phyloP scores from a whole-genome alignment of 768 basidiomycete species.

The Suillus luteus region DNA sequence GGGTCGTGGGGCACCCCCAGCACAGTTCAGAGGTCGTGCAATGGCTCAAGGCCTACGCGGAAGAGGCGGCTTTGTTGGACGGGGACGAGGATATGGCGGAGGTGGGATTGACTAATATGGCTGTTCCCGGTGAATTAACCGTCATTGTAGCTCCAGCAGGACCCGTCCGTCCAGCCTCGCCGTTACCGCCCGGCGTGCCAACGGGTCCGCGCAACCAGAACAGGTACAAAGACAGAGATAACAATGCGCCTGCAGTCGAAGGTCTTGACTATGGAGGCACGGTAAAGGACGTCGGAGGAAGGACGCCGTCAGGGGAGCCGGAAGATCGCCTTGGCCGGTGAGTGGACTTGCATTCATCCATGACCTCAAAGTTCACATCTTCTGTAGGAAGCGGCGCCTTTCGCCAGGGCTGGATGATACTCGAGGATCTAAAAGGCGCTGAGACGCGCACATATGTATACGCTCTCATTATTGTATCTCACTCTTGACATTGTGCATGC shows the following conservation, averaged over 20 bases:
- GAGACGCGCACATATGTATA: slow-evolving; percentile 39
- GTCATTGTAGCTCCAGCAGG: slow-evolving; percentile 41
- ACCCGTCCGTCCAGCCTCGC: slow-evolving; percentile 78
- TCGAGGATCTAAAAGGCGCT: slow-evolving; percentile 72
- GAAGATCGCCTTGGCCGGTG: slow-evolving; percentile 68
- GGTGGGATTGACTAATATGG: slow-evolving; percentile 31
- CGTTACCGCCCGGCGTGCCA: slow-evolving; percentile 83
- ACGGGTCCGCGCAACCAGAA: slow-evolving; percentile 88
- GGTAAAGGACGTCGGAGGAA: slow-evolving; percentile 42
- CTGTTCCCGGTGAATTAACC: background rate
- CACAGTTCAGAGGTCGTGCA: slow-evolving; percentile 45
- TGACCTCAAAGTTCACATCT: slow-evolving; percentile 7
- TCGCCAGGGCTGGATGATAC: slow-evolving; percentile 72
- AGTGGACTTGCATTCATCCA: slow-evolving; percentile 21
- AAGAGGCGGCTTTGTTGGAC: slow-evolving; percentile 41
- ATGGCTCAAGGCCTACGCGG: slow-evolving; percentile 47
- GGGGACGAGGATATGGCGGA: slow-evolving; percentile 43
- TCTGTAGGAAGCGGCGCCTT: slow-evolving; percentile 65
- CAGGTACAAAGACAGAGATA: slow-evolving; percentile 88
- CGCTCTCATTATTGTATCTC: slow-evolving; percentile 29
- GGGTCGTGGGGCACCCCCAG: slow-evolving; percentile 37
- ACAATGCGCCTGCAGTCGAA: slow-evolving; percentile 82
- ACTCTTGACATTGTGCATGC: slow-evolving; percentile 14
- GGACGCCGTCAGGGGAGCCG: slow-evolving; percentile 66
- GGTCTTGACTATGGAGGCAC: slow-evolving; percentile 85